phyloP scores from a whole-genome alignment of 2,329 filamentous ascomycete genomes.

The Paramyrothecium sp. region DNA sequence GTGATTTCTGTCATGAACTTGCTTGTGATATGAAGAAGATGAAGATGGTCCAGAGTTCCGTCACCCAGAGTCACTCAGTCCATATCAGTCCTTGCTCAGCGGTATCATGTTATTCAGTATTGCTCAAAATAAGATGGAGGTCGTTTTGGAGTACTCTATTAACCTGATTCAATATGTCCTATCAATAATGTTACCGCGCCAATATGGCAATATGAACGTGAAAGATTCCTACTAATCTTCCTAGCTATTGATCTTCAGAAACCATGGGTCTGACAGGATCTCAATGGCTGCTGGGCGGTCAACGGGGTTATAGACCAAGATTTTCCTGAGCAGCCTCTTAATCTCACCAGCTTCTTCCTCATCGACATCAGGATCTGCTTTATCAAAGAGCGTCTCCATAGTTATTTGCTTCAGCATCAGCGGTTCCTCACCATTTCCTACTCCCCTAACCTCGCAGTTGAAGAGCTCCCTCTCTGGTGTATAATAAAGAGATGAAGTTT shows the following conservation, averaged over 20 bases:
- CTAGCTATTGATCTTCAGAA: slow-evolving; percentile 7
- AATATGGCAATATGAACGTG: no score
- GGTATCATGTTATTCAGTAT: no score
- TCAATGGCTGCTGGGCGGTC: slow-evolving; percentile 24
- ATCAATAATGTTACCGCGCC: no score
- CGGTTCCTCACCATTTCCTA: slow-evolving; percentile 14
- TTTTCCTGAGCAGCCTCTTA: slow-evolving; percentile 24
- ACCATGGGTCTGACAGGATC: slow-evolving; percentile 26
- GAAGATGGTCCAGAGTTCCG: no score
- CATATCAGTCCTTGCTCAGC: no score
- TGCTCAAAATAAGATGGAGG: no score
- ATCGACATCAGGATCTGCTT: slow-evolving; percentile 15
- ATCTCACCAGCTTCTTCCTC: slow-evolving; percentile 18
- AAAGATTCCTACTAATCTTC: no score
- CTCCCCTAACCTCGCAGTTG: slow-evolving; percentile 21
- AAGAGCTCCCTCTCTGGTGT: slow-evolving; percentile 20
- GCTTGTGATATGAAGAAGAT: no score
- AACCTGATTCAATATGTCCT: no score
- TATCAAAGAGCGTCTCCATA: slow-evolving; percentile 22
- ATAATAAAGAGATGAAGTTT: slow-evolving; percentile 21
- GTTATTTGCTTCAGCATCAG: slow-evolving; percentile 18
- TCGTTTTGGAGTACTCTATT: no score
- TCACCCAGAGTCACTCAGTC: no score
- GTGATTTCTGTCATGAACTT: no score
- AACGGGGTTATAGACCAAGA: slow-evolving; percentile 26